Percentiles rank a stretch among this genome's conserved stretches.
These are phyloP conservation scores for Anastatica hierochuntica DNA, from an alignment of 345 rosid genomes.

Conservation along the genomic window DNA sequence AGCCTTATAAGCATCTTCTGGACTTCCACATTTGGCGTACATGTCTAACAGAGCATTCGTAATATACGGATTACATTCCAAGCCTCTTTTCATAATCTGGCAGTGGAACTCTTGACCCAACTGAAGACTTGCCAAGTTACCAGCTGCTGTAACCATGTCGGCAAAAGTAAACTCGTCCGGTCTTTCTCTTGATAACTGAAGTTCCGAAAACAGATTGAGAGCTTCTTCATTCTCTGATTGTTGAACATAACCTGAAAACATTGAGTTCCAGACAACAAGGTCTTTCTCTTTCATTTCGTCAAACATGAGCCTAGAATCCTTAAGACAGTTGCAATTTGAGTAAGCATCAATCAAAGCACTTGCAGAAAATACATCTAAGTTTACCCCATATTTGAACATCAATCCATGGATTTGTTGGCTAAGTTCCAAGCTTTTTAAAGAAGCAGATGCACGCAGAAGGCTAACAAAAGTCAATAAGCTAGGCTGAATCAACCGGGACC, in stretches of 20 bases:
- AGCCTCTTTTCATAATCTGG: constrained; percentile 38
- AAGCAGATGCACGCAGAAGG: constrained; percentile 55
- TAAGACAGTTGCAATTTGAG: constrained; percentile 43
- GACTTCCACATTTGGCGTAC: constrained; percentile 77
- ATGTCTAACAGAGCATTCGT: constrained; percentile 56
- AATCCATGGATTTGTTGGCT: constrained; percentile 65
- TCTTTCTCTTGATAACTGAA: constrained; percentile 38
- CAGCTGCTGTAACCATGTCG: constrained; percentile 49
- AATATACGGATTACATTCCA: constrained; percentile 41
- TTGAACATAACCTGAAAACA: constrained; percentile 58
- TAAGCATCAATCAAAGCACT: constrained; percentile 63
- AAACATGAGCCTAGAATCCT: constrained; percentile 54
- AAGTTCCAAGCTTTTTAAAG: constrained; percentile 35
- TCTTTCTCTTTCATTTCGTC: constrained; percentile 56
- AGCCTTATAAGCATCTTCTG: constrained; percentile 42
- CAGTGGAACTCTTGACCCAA: constrained; percentile 58
- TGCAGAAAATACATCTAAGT: constrained; percentile 37
- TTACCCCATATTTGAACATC: constrained; percentile 43
- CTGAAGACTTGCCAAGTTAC: constrained; percentile 55
- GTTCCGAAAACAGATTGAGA: constrained; percentile 38
- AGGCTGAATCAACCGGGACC: constrained; percentile 37
- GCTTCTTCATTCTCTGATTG: constrained; percentile 56
- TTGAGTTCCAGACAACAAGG: constrained; percentile 71
- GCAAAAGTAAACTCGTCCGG: constrained; percentile 59
- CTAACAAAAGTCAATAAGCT: constrained; percentile 65